Percentiles rank a stretch among this genome's conserved stretches.
These are phyloP conservation scores for Aspergillus viridinutans DNA, from an alignment of 2,329 filamentous ascomycete genomes.

Conservation along the genomic window DNA sequence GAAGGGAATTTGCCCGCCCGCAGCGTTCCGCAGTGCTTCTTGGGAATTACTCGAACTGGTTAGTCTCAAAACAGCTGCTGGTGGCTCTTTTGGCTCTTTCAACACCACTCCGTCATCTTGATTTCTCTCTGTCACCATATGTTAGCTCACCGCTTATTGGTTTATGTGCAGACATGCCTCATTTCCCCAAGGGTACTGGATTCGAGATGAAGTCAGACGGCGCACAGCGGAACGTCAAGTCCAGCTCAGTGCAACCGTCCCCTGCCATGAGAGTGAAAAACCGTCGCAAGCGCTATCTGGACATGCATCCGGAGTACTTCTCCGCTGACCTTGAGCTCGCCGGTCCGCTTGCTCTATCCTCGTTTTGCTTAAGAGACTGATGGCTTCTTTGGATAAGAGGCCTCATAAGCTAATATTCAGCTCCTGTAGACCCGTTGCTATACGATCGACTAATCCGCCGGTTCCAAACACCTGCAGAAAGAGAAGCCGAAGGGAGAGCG, in stretches of 20 bases:
- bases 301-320: conserved; percentile 70
- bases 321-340: conserved; percentile 58
- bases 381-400: conserved; percentile 6
- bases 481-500: conserved; percentile 65
- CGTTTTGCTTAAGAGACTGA: conserved; percentile 15
- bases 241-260: conserved; percentile 25
- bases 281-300: conserved; percentile 71
- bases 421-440: conserved; percentile 63
- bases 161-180: conserved; percentile 25
- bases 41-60: background rate
- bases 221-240: conserved; percentile 1
- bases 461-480: conserved; percentile 69
- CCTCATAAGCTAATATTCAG: conserved; percentile 24
- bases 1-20: background rate
- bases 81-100: conserved; percentile 11
- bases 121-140: conserved; percentile 3
- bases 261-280: conserved; percentile 61
- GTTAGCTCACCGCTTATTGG: background rate
- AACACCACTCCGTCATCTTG: conserved; percentile 9
- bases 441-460: conserved; percentile 76
- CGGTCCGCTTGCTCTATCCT: conserved; percentile 43
- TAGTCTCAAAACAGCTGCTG: background rate
- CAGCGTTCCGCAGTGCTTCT: background rate
- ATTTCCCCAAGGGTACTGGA: conserved; percentile 33
- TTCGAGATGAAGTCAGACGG: conserved; percentile 12